phyloP scores from a whole-genome alignment of 305 asterid species.

The Stenogyne calaminthoides region DNA sequence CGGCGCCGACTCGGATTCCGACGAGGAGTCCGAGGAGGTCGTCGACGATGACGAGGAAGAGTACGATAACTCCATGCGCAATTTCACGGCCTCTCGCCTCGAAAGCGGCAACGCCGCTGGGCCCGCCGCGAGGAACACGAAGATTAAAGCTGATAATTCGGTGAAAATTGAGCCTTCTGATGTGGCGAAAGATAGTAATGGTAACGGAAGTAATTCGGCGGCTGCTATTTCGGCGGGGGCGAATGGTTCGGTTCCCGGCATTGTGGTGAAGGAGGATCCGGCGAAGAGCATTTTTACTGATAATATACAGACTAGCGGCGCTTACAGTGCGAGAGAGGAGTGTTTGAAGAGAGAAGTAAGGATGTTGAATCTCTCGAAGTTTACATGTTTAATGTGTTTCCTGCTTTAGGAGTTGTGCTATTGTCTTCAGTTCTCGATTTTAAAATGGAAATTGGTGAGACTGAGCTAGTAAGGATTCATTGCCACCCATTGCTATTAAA shows the following conservation, averaged over 20 bases:
- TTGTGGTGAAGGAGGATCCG: slow-evolving; percentile 68
- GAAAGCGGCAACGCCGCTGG: slow-evolving; percentile 51
- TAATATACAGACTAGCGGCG: slow-evolving; percentile 89
- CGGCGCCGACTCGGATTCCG: slow-evolving; percentile 88
- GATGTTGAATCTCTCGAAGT: not conserved
- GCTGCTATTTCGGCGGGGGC: slow-evolving; percentile 48
- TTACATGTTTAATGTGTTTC: slow-evolving; percentile 3
- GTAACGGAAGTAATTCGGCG: slow-evolving; percentile 39
- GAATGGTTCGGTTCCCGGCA: slow-evolving; percentile 53
- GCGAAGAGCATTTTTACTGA: slow-evolving; percentile 75
- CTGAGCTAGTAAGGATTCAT: not conserved
- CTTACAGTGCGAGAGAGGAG: slow-evolving; percentile 94
- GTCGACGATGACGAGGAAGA: slow-evolving; percentile 87
- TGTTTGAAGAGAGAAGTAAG: slow-evolving; percentile 87
- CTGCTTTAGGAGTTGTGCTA: not conserved
- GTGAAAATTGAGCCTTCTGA: slow-evolving; percentile 74
- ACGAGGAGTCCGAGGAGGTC: slow-evolving; percentile 86
- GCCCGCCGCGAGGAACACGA: slow-evolving; percentile 56
- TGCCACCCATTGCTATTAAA: not conserved
- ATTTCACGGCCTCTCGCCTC: slow-evolving; percentile 81
- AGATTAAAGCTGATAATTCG: slow-evolving; percentile 64
- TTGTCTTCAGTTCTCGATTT: not conserved
- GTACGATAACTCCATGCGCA: slow-evolving; percentile 79
- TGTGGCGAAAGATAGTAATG: slow-evolving; percentile 53
- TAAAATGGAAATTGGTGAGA: not conserved